Evolutionary conservation across 441 rosid genomes (phyloP).

Genomic region (Macaranga tanarius): DNA sequence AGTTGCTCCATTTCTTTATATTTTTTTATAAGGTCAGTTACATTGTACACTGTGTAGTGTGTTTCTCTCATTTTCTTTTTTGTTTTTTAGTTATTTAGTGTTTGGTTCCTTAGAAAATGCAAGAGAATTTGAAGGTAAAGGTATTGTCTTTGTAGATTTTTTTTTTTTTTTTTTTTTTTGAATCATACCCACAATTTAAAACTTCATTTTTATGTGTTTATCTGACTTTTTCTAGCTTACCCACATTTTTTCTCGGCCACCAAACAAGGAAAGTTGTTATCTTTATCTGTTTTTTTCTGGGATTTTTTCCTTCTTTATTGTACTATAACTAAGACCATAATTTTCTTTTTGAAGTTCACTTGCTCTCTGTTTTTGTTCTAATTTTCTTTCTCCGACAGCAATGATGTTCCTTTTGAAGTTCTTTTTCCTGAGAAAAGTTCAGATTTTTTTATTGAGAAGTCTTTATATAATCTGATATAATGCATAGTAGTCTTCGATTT

Average conservation of each 20-base stretch:
- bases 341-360: constrained; percentile 3
- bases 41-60: neutral
- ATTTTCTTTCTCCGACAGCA: constrained; percentile 18
- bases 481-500: constrained; percentile 19
- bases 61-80: neutral
- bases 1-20: neutral
- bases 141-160: neutral
- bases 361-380: neutral
- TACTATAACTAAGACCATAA: neutral
- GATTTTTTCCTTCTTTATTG: neutral
- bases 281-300: neutral
- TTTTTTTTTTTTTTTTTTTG: no score
- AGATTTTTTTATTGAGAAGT: constrained; percentile 11
- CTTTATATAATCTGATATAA: constrained; percentile 12
- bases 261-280: neutral
- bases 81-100: neutral
- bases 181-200: constrained; percentile 5
- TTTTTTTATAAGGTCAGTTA: constrained; percentile 5
- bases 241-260: constrained; percentile 1
- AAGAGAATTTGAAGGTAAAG: neutral
- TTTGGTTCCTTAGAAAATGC: constrained; percentile 7
- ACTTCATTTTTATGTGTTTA: neutral
- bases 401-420: constrained; percentile 39
- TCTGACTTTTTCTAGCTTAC: neutral
- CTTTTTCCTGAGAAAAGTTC: constrained; percentile 2